Percentiles rank a stretch among this genome's conserved stretches.
phyloP scores from a whole-genome alignment of 75 land plant species.

The Sequoia sempervirens region DNA sequence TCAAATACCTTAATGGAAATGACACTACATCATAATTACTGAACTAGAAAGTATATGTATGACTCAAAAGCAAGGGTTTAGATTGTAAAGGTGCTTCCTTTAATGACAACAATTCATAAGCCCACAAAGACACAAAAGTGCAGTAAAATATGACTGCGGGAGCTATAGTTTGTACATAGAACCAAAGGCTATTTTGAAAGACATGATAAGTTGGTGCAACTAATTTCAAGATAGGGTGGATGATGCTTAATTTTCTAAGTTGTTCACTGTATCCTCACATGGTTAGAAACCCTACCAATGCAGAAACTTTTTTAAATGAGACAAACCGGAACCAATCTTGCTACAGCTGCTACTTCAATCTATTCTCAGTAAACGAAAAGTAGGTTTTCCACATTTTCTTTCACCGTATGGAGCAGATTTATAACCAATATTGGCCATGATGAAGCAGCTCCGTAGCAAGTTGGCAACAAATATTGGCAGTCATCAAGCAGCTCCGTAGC shows the following conservation, averaged over 20 bases:
- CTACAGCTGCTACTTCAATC: no score
- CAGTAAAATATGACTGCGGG: background rate
- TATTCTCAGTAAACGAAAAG: no score
- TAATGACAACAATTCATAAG: background rate
- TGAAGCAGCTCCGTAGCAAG: no score
- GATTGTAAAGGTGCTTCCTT: background rate
- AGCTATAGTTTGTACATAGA: background rate
- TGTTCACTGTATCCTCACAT: background rate
- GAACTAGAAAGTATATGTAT: background rate
- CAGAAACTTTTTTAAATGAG: no score
- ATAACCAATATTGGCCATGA: no score
- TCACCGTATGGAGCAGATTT: no score
- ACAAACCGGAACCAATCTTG: no score
- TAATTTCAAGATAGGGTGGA: background rate
- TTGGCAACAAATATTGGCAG: no score
- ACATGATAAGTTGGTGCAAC: background rate
- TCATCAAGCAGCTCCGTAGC: no score
- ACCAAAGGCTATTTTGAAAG: background rate
- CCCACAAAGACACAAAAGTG: background rate
- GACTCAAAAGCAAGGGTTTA: background rate
- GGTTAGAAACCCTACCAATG: no score
- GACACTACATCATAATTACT: background rate
- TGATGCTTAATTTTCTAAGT: background rate
- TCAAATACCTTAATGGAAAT: background rate
- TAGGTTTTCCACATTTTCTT: no score